Evolutionary conservation across 2,329 filamentous ascomycete genomes (phyloP), one percentile per base, ranked within the genome.

Genomic region (Colletotrichum sp.): DNA sequence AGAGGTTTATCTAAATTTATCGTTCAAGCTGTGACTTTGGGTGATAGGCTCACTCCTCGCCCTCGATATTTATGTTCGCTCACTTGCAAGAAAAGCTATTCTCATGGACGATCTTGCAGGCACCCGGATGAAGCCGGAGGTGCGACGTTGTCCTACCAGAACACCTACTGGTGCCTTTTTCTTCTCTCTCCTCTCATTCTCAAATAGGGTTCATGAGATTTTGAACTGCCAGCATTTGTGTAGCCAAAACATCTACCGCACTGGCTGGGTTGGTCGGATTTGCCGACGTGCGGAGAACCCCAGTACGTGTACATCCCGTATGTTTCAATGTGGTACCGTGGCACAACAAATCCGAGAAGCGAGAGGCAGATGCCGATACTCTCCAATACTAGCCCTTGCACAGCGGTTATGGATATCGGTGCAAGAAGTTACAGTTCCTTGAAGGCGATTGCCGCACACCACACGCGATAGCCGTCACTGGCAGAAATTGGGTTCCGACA

Each of bases 31-130:
- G 6, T 48, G 0, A 3, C 10, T 22, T 10, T 12, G 7, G 44
- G 10, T 13, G 13, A 13, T 7, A 22, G 18, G 18, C 10, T 22
- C 10, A n/a, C 6, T 8, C 1, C 9, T 13, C 44, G n/a, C n/a
- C 3, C 3, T n/a, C 4, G 9, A 22, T 0, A 12, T 48, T 22
- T 1, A 48, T 22, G 18, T 13, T 1, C 9, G 5, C 18, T 4
- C 10, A n/a, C 44, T 48, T 48, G 9, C n/a, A 10, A 22, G 6
- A 22, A 22, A 22, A 22, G 10, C 44, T 22, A 12, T 22, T 13
- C 44, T 48, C 18, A 22, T 2, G 44, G 18, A n/a, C 44, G 44
- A 48, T 22, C 18, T 48, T 12, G n/a, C 3, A 48, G 6, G 44
- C 44, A n/a, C 0, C 18, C 1, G n/a, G 18, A 13, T 4, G 44